Evolutionary conservation across 2,329 filamentous ascomycete species (phyloP).

Genomic region (Penicillium sclerotiorum): DNA sequence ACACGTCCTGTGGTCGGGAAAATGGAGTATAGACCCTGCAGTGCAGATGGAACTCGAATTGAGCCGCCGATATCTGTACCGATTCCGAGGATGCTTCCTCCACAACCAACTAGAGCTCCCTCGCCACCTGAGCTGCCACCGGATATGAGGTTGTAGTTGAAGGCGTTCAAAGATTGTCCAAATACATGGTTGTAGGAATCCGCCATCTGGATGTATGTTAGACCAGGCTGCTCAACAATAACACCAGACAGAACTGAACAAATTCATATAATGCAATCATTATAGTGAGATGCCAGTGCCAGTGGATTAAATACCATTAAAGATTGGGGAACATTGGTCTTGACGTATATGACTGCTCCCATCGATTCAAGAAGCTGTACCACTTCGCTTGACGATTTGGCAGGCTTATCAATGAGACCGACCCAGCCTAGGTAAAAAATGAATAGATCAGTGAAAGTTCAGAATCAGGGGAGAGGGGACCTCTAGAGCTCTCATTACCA

Average conservation of each 20-base stretch:
- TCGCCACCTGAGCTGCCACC: slow-evolving; percentile 59
- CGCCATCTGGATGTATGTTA: too few relatives aligned
- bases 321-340: slow-evolving; percentile 57
- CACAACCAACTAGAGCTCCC: slow-evolving; percentile 53
- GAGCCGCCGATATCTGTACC: slow-evolving; percentile 60
- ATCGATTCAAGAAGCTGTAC: slow-evolving; percentile 30
- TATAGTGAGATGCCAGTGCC: too few relatives aligned
- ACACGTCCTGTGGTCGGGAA: slow-evolving; percentile 35
- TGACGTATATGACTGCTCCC: slow-evolving; percentile 56
- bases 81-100: slow-evolving; percentile 54
- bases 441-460: neutral
- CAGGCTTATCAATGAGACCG: slow-evolving; percentile 33
- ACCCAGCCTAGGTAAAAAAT: slow-evolving; percentile 49
- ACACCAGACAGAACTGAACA: neutral
- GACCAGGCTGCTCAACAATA: too few relatives aligned
- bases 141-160: slow-evolving; percentile 51
- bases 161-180: slow-evolving; percentile 52
- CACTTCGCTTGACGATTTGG: slow-evolving; percentile 26
- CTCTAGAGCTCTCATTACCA: too few relatives aligned
- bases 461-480: neutral
- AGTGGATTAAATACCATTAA: slow-evolving; percentile 38
- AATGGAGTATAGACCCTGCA: slow-evolving; percentile 53
- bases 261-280: neutral
- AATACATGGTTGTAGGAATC: slow-evolving; percentile 58
- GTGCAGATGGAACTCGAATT: slow-evolving; percentile 55